Evolutionary conservation across 2,329 filamentous ascomycete genomes (phyloP).

Genomic region (Aureobasidium sp.): DNA sequence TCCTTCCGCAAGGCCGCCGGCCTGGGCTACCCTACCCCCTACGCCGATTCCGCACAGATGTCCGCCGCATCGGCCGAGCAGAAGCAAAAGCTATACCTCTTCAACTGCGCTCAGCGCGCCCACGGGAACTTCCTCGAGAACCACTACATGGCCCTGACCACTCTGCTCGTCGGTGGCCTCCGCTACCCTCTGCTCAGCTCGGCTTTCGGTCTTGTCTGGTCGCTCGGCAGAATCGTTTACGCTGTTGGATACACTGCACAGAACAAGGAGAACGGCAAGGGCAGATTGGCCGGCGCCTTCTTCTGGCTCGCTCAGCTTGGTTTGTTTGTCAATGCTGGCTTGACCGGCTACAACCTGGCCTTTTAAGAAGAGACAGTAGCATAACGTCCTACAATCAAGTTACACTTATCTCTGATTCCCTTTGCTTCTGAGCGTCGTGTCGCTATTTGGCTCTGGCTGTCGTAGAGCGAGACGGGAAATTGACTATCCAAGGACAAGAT

Average conservation of each 20-base stretch:
- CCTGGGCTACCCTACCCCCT: slow-evolving; percentile 50
- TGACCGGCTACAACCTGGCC: slow-evolving; percentile 24
- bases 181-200: slow-evolving; percentile 43
- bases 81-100: slow-evolving; percentile 36
- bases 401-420: background rate
- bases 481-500: background rate
- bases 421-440: too few species aligned
- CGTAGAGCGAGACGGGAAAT: too few species aligned
- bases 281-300: slow-evolving; percentile 32
- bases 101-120: slow-evolving; percentile 45
- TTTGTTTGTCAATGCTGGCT: slow-evolving; percentile 24
- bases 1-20: slow-evolving; percentile 43
- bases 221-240: slow-evolving; percentile 42
- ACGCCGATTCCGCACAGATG: slow-evolving; percentile 49
- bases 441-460: too few species aligned
- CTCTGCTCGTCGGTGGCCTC: slow-evolving; percentile 47
- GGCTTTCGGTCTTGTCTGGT: slow-evolving; percentile 43
- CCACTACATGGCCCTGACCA: slow-evolving; percentile 42
- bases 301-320: slow-evolving; percentile 26
- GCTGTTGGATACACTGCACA: slow-evolving; percentile 37
- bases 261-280: slow-evolving; percentile 34
- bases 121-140: slow-evolving; percentile 53
- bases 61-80: slow-evolving; percentile 31
- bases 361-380: background rate
- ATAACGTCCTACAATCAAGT: background rate